A percentile compares a stretch with the other conserved stretches of the same genome.
These are phyloP conservation scores for Lodderomyces jiufengensis DNA, from an alignment of 1,139 yeast species.

Conservation along the genomic window DNA sequence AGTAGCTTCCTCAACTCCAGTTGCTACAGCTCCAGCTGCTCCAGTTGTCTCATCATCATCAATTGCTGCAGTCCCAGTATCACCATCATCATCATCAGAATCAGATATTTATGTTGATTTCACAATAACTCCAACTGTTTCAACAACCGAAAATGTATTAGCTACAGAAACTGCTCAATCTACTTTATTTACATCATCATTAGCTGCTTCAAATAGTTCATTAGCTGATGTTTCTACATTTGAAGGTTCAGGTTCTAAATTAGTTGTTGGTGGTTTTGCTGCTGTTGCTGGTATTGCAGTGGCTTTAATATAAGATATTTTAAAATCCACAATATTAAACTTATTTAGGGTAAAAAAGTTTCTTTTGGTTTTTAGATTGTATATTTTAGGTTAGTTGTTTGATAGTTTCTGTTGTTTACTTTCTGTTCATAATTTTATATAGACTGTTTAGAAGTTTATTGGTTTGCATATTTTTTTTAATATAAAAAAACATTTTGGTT, in stretches of 20 bases:
- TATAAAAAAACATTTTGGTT: neutral
- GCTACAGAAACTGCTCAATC: constrained; percentile 23
- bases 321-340: too few relatives aligned
- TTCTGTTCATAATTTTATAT: neutral
- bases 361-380: neutral
- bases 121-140: constrained; percentile 22
- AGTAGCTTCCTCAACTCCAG: constrained; percentile 23
- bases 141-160: constrained; percentile 16
- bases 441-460: too few relatives aligned
- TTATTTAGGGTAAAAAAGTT: neutral
- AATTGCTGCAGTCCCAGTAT: constrained; percentile 21
- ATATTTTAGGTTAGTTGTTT: neutral
- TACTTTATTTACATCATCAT: constrained; percentile 23
- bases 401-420: neutral
- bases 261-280: constrained; percentile 34
- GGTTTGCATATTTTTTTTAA: too few relatives aligned
- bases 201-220: constrained; percentile 7
- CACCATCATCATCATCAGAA: constrained; percentile 18
- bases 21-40: constrained; percentile 23
- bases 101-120: constrained; percentile 23
- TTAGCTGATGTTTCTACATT: constrained; percentile 22
- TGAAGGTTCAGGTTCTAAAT: constrained; percentile 29
- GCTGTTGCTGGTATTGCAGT: constrained; percentile 47
- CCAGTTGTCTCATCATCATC: constrained; percentile 22
- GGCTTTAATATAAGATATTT: constrained; percentile 38